A percentile compares a stretch with the other conserved stretches of the same genome.
Evolutionary conservation across 495 filamentous ascomycete genomes (phyloP).

Genomic region (Penicillium fimorum): DNA sequence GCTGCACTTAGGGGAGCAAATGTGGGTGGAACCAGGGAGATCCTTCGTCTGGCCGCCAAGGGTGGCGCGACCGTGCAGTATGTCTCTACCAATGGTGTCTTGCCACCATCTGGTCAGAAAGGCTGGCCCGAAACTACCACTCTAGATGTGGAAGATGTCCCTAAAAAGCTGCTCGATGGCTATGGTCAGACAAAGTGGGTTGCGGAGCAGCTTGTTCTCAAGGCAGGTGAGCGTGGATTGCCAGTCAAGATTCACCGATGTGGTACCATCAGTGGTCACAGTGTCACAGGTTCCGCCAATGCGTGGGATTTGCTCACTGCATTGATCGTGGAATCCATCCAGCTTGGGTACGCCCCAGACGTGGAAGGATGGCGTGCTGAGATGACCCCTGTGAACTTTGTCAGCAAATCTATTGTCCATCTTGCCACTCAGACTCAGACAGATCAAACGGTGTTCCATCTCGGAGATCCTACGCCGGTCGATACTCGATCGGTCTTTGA

Average conservation of each 20-base stretch:
- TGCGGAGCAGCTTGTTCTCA: conserved; percentile 63
- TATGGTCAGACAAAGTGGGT: conserved; percentile 70
- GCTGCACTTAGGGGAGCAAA: conserved; percentile 59
- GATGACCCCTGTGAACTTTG: conserved; percentile 72
- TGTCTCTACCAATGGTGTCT: conserved; percentile 66
- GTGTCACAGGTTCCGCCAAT: conserved; percentile 61
- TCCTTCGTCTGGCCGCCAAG: conserved; percentile 60
- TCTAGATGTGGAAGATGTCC: conserved; percentile 57
- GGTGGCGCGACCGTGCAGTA: conserved; percentile 65
- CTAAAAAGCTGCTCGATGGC: conserved; percentile 57
- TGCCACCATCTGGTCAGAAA: conserved; percentile 53
- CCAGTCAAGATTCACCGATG: conserved; percentile 61
- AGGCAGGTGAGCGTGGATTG: conserved; percentile 57
- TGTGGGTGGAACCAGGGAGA: conserved; percentile 60
- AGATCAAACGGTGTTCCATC: conserved; percentile 59
- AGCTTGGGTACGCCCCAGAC: conserved; percentile 59
- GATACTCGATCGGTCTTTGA: conserved; percentile 55
- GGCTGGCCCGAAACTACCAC: conserved; percentile 61
- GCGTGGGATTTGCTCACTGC: conserved; percentile 66
- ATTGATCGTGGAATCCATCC: conserved; percentile 64
- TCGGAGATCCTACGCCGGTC: conserved; percentile 64
- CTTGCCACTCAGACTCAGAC: conserved; percentile 53
- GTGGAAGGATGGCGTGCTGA: conserved; percentile 67
- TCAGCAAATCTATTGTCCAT: conserved; percentile 62
- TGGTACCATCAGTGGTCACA: conserved; percentile 66